A percentile compares a stretch with the other conserved stretches of the same genome.
phyloP scores from a whole-genome alignment of 2,329 filamentous ascomycete species.

The Phyllosticta citrichinensis region DNA sequence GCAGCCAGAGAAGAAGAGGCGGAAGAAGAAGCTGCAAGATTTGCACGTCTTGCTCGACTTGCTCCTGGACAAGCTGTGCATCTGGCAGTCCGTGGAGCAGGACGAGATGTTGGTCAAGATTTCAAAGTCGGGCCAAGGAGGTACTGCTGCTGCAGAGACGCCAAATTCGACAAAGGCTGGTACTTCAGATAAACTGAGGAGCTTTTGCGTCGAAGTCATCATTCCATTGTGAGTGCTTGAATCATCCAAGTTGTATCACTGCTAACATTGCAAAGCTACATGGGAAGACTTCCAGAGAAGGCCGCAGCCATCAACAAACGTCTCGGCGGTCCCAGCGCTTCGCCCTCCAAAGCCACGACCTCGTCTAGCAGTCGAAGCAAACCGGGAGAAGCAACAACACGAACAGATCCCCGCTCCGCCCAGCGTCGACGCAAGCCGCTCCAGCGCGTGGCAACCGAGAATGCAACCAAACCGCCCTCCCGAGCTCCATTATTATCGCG shows the following conservation, averaged over 20 bases:
- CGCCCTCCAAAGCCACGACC: slow-evolving; percentile 42
- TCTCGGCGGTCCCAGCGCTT: slow-evolving; percentile 60
- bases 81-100: slow-evolving; percentile 69
- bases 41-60: slow-evolving; percentile 58
- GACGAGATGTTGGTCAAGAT: slow-evolving; percentile 35
- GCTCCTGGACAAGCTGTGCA: slow-evolving; percentile 67
- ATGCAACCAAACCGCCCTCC: slow-evolving; percentile 30
- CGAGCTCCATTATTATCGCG: slow-evolving; percentile 55
- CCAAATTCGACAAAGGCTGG: slow-evolving; percentile 15
- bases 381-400: slow-evolving; percentile 24
- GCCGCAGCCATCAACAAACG: slow-evolving; percentile 65
- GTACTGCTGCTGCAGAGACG: slow-evolving; percentile 17
- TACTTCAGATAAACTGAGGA: slow-evolving; percentile 53
- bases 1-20: slow-evolving; percentile 27
- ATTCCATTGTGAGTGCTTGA: slow-evolving; percentile 56
- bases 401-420: slow-evolving; percentile 19
- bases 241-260: neutral
- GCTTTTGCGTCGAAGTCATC: slow-evolving; percentile 73
- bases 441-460: slow-evolving; percentile 51
- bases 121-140: slow-evolving; percentile 14
- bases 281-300: slow-evolving; percentile 61
- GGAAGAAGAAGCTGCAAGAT: slow-evolving; percentile 54
- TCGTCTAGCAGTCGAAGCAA: slow-evolving; percentile 30
- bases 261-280: slow-evolving; percentile 47
- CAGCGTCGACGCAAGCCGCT: slow-evolving; percentile 44